These are phyloP conservation scores for Hypoxylon sp. DNA, from an alignment of 2,329 filamentous ascomycete species.

Conservation along the genomic window DNA sequence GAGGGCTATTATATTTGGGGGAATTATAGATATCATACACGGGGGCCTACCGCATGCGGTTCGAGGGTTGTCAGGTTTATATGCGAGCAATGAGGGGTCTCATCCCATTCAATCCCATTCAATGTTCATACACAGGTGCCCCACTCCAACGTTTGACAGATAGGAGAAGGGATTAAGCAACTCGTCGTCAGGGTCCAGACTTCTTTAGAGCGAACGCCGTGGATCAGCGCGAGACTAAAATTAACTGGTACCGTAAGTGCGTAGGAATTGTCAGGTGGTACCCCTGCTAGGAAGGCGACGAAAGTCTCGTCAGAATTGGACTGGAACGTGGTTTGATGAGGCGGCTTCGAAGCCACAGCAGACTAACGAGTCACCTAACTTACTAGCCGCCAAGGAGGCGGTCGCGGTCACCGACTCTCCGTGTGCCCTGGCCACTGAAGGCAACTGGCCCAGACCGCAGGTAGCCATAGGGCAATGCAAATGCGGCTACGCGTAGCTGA, in stretches of 20 bases:
- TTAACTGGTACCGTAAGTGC: not conserved
- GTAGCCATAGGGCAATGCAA: slow-evolving; percentile 22
- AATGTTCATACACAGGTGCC: slow-evolving; percentile 14
- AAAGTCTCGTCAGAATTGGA: slow-evolving; percentile 31
- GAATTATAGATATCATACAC: slow-evolving; percentile 37
- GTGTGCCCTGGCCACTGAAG: slow-evolving; percentile 19
- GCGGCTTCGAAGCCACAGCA: slow-evolving; percentile 46
- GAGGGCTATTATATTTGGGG: slow-evolving; percentile 25
- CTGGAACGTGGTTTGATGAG: slow-evolving; percentile 53
- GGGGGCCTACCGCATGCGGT: slow-evolving; percentile 34
- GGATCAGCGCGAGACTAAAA: slow-evolving; percentile 35
- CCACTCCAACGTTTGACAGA: slow-evolving; percentile 39
- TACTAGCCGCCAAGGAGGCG: slow-evolving; percentile 31
- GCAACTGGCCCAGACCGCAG: slow-evolving; percentile 5
- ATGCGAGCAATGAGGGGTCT: slow-evolving; percentile 48
- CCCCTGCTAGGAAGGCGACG: slow-evolving; percentile 14
- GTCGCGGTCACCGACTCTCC: slow-evolving; percentile 42
- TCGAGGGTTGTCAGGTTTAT: slow-evolving; percentile 46
- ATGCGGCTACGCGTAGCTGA: slow-evolving; percentile 42
- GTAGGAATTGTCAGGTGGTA: slow-evolving; percentile 27
- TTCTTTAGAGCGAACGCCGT: slow-evolving; percentile 36
- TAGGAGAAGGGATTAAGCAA: slow-evolving; percentile 29
- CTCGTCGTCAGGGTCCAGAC: slow-evolving; percentile 36
- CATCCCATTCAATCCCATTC: slow-evolving; percentile 30
- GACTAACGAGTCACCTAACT: slow-evolving; percentile 27